phyloP scores from a whole-genome alignment of 2,329 filamentous ascomycete genomes.

The Monilinia laxa region DNA sequence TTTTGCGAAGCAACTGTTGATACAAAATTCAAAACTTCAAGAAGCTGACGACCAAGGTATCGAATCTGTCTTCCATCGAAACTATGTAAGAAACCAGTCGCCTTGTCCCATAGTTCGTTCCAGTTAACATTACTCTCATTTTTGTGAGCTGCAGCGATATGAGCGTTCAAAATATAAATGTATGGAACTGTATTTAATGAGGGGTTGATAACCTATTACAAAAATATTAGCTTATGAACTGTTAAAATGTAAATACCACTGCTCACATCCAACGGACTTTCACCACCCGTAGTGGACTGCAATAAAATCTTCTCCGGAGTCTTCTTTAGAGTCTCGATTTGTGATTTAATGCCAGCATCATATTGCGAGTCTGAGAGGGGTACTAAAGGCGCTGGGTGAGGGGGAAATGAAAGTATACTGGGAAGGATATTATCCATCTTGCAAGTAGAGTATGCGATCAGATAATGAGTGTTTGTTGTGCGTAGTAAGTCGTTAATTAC shows the following conservation, averaged over 20 bases:
- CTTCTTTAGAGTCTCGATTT: constrained; percentile 43
- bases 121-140: constrained; percentile 31
- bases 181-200: constrained; percentile 59
- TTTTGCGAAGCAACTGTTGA: constrained; percentile 27
- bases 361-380: constrained; percentile 44
- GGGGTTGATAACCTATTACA: constrained; percentile 47
- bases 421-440: constrained; percentile 42
- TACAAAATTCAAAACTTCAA: constrained; percentile 46
- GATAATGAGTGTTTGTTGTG: constrained; percentile 10
- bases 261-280: constrained; percentile 43
- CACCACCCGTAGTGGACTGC: constrained; percentile 39
- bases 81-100: constrained; percentile 42
- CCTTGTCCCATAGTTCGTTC: constrained; percentile 49
- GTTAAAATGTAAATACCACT: neutral
- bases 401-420: constrained; percentile 44
- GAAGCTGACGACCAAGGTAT: constrained; percentile 52
- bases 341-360: constrained; percentile 45
- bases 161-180: constrained; percentile 52
- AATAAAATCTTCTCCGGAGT: constrained; percentile 41
- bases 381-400: constrained; percentile 41
- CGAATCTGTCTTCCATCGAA: constrained; percentile 56
- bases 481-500: neutral
- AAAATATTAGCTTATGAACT: constrained; percentile 24
- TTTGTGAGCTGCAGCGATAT: constrained; percentile 45
- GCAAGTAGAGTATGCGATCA: constrained; percentile 11